These are phyloP conservation scores for Xylariomycetidae sp. DNA, from an alignment of 2,329 filamentous ascomycete species.

Conservation along the genomic window DNA sequence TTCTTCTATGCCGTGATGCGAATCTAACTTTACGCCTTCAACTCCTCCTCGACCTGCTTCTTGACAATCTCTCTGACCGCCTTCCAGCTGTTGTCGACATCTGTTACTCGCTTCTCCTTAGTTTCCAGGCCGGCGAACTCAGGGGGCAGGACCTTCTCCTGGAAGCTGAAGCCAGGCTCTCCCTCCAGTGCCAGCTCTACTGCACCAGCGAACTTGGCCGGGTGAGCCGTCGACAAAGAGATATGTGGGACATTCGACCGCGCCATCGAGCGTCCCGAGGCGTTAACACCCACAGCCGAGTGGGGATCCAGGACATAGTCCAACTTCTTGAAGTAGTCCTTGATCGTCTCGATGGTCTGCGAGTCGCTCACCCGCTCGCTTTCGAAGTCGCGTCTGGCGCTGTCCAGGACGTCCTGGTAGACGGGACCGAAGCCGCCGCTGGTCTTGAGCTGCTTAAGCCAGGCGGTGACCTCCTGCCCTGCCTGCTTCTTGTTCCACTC, in stretches of 20 bases:
- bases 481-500: slow-evolving; percentile 62
- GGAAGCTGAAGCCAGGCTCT: slow-evolving; percentile 69
- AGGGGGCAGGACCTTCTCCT: slow-evolving; percentile 64
- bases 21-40: slow-evolving; percentile 37
- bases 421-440: slow-evolving; percentile 77
- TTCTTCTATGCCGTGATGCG: too few species aligned
- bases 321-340: slow-evolving; percentile 41
- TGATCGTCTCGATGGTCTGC: slow-evolving; percentile 64
- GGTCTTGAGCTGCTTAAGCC: slow-evolving; percentile 75
- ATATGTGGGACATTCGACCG: slow-evolving; percentile 61
- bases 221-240: slow-evolving; percentile 86
- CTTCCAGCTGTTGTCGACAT: slow-evolving; percentile 66
- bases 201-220: slow-evolving; percentile 85
- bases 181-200: slow-evolving; percentile 73
- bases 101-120: slow-evolving; percentile 66
- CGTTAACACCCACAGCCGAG: slow-evolving; percentile 78
- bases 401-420: slow-evolving; percentile 63
- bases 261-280: slow-evolving; percentile 62
- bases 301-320: slow-evolving; percentile 88
- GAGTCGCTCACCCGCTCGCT: slow-evolving; percentile 66
- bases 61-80: slow-evolving; percentile 70
- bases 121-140: slow-evolving; percentile 77
- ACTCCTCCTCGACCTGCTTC: slow-evolving; percentile 63
- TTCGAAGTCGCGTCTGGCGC: slow-evolving; percentile 69
- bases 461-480: slow-evolving; percentile 68